Evolutionary conservation across 2,329 filamentous ascomycete species (phyloP), one percentile per base, ranked within the genome.

Genomic region (Xenosphaeropsis pyriputrescens): DNA sequence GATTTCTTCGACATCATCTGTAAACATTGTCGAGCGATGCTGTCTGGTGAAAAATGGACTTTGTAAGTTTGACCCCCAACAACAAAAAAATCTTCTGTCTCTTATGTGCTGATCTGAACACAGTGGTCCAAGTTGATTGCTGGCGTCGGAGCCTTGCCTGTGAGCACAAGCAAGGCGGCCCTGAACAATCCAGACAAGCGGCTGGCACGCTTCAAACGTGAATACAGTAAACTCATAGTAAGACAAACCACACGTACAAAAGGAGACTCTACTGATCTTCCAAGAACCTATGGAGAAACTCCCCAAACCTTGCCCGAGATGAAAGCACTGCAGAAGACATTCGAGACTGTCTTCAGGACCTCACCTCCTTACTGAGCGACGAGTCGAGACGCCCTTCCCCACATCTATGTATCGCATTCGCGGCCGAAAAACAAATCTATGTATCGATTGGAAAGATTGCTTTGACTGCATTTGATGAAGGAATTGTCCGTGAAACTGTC

Each of bases 321-420:
- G 61, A 65, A 53, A 72, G 76, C 45, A 70, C 74, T 35, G 72
- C 72, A 55, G 73, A 78, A 50, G 67, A 65, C 39, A 64, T 79
- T 53, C 72, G 78, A 54, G 65, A 70, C 45, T 67, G 70, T 40
- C 68, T 79, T 18, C 72, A 77, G 47, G 71, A 76, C 49, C 66
- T 79, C 32, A 77, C 72, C 41, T 61, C 64, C 47, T 79, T 93
- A 50, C 77, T 96, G 45, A 79, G 75, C 61, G 86, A 95, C 62
- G 89, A 96, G 62, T 84, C 83, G 42, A 81, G 86, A 47, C 78
- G 85, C 32, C 85, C 88, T 5, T 72, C 86, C 18, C 89, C 89
- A 6, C 89, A 96, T 58, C 82, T 88, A 4, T 98, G 91, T 62
- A 83, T 96, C 29, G 71, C 79, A 50, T 95, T 89, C 60, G 83